phyloP scores from a whole-genome alignment of 176 grass and related monocot genomes.

The Zea luxurians region DNA sequence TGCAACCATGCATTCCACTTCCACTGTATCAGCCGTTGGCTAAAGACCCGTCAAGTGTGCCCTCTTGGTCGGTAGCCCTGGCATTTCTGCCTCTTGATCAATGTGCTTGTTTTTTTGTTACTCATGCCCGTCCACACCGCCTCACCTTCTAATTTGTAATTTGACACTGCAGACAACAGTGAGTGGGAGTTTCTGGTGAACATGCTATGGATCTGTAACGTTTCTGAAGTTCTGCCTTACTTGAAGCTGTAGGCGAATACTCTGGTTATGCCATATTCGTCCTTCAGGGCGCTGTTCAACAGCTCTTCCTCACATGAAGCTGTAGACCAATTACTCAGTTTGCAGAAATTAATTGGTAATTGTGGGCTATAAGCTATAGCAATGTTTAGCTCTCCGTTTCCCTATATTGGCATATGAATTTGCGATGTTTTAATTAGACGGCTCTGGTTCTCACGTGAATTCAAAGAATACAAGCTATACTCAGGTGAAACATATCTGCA shows the following conservation, averaged over 20 bases:
- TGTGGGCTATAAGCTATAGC: neutral
- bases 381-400: neutral
- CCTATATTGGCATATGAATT: neutral
- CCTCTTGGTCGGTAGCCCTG: slow-evolving; percentile 60
- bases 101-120: slow-evolving; percentile 24
- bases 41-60: slow-evolving; percentile 99
- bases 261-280: slow-evolving; percentile 15
- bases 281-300: neutral
- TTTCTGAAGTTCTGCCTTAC: neutral
- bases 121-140: neutral
- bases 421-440: no score
- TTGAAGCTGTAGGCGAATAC: neutral
- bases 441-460: no score
- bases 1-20: slow-evolving; percentile 99
- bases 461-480: no score
- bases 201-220: slow-evolving; percentile 11
- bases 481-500: no score
- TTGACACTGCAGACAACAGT: slow-evolving; percentile 76
- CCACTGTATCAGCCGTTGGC: slow-evolving; percentile 98
- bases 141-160: slow-evolving; percentile 1
- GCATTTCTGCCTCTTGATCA: neutral
- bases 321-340: neutral
- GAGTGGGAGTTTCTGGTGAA: slow-evolving; percentile 80
- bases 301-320: neutral
- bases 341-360: slow-evolving; percentile 17